phyloP scores from a whole-genome alignment of 192 early-diverging fungal species.

The Backusella tuberculispora region DNA sequence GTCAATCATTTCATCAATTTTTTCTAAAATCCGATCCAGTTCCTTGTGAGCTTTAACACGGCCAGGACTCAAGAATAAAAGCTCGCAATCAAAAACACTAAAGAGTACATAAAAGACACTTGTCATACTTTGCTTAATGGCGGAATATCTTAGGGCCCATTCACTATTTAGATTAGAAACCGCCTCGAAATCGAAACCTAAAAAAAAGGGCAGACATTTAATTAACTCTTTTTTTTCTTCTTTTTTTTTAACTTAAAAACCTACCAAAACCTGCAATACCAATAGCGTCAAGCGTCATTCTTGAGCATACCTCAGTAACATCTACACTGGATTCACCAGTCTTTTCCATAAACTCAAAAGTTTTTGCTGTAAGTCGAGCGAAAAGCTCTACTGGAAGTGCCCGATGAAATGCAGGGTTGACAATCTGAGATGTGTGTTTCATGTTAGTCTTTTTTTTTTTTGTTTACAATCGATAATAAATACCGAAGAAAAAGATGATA shows the following conservation, averaged over 20 bases:
- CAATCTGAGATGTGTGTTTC: neutral
- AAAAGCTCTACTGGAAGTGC: constrained; percentile 24
- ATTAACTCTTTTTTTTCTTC: neutral
- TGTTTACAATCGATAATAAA: neutral
- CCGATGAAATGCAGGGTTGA: constrained; percentile 26
- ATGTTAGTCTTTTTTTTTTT: neutral
- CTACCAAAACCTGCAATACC: constrained; percentile 53
- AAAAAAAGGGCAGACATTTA: neutral
- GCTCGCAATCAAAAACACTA: constrained; percentile 49
- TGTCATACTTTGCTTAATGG: constrained; percentile 47
- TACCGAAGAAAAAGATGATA: neutral
- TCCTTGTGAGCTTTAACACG: constrained; percentile 1
- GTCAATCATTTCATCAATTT: constrained; percentile 20
- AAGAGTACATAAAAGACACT: constrained; percentile 56
- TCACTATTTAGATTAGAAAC: constrained; percentile 45
- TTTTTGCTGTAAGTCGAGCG: neutral
- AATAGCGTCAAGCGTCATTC: constrained; percentile 61
- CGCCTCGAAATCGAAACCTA: constrained; percentile 56
- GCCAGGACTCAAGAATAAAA: neutral
- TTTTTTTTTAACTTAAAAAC: neutral
- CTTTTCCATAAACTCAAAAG: constrained; percentile 17
- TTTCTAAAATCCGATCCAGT: constrained; percentile 16
- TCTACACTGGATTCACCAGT: neutral
- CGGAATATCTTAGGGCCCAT: constrained; percentile 49
- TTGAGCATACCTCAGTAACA: neutral